These are phyloP conservation scores for Helianthus tuberosus DNA, from an alignment of 129 eudicot species.

Conservation along the genomic window DNA sequence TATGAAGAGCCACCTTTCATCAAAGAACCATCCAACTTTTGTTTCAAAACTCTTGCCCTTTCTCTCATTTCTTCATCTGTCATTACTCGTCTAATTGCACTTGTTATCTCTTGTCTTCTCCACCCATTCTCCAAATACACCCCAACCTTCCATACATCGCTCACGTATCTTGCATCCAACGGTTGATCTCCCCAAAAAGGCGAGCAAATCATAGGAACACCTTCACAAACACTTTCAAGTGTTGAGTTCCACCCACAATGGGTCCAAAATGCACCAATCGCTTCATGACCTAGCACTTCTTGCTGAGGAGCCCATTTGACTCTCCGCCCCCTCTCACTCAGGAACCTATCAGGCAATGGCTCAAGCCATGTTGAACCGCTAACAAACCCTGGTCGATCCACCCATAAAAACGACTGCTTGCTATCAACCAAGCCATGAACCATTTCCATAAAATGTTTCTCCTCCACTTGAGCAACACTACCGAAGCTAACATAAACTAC, in stretches of 20 bases:
- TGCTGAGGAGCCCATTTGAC: conserved; percentile 71
- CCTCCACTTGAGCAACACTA: conserved; percentile 39
- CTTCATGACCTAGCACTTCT: conserved; percentile 56
- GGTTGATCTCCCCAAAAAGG: conserved; percentile 48
- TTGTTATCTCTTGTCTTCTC: conserved; percentile 35
- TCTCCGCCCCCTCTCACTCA: conserved; percentile 39
- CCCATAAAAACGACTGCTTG: conserved; percentile 51
- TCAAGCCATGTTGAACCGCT: conserved; percentile 36
- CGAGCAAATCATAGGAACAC: conserved; percentile 48
- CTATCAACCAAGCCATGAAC: conserved; percentile 59
- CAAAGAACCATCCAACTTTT: conserved; percentile 31
- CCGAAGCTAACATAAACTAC: conserved; percentile 70
- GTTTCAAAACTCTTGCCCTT: conserved; percentile 29
- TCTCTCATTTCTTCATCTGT: conserved; percentile 35
- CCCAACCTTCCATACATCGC: conserved; percentile 39
- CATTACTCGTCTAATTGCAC: conserved; percentile 39
- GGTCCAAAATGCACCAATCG: conserved; percentile 50
- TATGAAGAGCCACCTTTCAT: conserved; percentile 40
- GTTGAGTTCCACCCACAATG: conserved; percentile 81
- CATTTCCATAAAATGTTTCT: conserved; percentile 44
- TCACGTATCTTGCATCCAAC: conserved; percentile 40
- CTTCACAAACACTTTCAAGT: conserved; percentile 63
- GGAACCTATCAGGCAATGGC: conserved; percentile 34
- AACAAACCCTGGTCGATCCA: conserved; percentile 48
- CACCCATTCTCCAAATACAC: conserved; percentile 42